These are phyloP conservation scores for Kazachstania sp. DNA, from an alignment of 1,139 yeast genomes.

Conservation along the genomic window DNA sequence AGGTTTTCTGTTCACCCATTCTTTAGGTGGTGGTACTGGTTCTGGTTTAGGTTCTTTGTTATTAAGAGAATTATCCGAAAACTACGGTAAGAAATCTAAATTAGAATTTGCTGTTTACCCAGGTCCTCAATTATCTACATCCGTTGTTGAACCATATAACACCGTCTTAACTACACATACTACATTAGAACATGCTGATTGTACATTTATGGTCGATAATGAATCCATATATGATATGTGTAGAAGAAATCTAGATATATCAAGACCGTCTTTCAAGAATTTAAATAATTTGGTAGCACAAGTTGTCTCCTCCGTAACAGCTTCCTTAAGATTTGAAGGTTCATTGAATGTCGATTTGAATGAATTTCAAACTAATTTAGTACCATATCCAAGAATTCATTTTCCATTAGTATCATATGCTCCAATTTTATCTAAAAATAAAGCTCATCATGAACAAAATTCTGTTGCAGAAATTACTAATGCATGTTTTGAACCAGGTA, in stretches of 20 bases:
- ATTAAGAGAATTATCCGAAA: conserved; percentile 84
- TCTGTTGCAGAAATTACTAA: conserved; percentile 92
- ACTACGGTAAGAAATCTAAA: conserved; percentile 93
- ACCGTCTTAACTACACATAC: conserved; percentile 95
- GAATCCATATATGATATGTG: conserved; percentile 98
- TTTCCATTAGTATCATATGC: conserved; percentile 98
- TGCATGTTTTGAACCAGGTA: conserved; percentile 96
- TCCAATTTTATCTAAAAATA: conserved; percentile 84
- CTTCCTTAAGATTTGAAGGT: conserved; percentile 96
- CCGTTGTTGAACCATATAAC: conserved; percentile 97
- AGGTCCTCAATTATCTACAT: conserved; percentile 92
- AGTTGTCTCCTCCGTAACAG: conserved; percentile 95
- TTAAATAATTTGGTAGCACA: conserved; percentile 92
- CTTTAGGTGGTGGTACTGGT: conserved; percentile 99
- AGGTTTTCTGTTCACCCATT: conserved; percentile 94
- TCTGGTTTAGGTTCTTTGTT: conserved; percentile 94
- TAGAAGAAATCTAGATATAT: conserved; percentile 85
- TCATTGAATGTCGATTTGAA: conserved; percentile 92
- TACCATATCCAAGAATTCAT: conserved; percentile 98
- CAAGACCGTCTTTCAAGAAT: conserved; percentile 81
- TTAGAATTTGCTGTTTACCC: conserved; percentile 97
- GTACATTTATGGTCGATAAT: conserved; percentile 98
- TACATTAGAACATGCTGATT: conserved; percentile 94
- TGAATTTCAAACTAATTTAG: conserved; percentile 96
- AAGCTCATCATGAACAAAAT: conserved; percentile 86